Evolutionary conservation across 768 basidiomycete genomes (phyloP).

Genomic region (Pleurotus giganteus): DNA sequence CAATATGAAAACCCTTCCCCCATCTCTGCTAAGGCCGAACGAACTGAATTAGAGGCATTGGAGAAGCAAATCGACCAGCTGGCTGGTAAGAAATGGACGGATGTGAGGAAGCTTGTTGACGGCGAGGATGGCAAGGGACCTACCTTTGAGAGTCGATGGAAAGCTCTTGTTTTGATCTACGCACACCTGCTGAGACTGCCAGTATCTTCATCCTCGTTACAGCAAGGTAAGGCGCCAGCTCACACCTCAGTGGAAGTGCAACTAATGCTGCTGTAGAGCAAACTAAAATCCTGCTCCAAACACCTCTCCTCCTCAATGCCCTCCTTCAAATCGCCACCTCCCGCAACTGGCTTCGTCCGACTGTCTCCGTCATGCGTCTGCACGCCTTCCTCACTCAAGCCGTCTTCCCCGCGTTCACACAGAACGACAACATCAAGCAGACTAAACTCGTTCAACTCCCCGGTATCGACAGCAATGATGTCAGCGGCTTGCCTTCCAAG

Average conservation of each 20-base stretch:
- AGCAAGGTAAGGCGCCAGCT: constrained; percentile 57
- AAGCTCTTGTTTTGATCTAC: constrained; percentile 74
- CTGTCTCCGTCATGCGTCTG: constrained; percentile 76
- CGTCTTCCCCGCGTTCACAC: constrained; percentile 51
- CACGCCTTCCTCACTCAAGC: constrained; percentile 87
- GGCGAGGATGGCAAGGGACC: constrained; percentile 19
- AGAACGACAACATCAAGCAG: constrained; percentile 21
- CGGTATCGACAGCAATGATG: constrained; percentile 54
- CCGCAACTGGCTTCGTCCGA: constrained; percentile 86
- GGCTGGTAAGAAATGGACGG: constrained; percentile 54
- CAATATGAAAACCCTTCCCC: constrained; percentile 50
- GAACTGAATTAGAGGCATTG: constrained; percentile 44
- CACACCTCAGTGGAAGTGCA: not conserved
- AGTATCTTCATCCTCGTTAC: constrained; percentile 48
- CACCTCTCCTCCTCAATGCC: constrained; percentile 72
- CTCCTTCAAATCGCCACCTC: constrained; percentile 80
- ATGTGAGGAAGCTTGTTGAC: constrained; percentile 41
- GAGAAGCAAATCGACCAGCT: constrained; percentile 49
- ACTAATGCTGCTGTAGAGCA: constrained; percentile 50
- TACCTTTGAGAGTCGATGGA: constrained; percentile 38
- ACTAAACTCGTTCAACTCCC: constrained; percentile 75
- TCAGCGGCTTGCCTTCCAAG: constrained; percentile 34
- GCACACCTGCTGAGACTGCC: constrained; percentile 79
- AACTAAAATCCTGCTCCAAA: constrained; percentile 63
- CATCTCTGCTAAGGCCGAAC: constrained; percentile 22